These are phyloP conservation scores for Bondarzewia mesenterica DNA, from an alignment of 1,284 basidiomycete genomes.

Conservation along the genomic window DNA sequence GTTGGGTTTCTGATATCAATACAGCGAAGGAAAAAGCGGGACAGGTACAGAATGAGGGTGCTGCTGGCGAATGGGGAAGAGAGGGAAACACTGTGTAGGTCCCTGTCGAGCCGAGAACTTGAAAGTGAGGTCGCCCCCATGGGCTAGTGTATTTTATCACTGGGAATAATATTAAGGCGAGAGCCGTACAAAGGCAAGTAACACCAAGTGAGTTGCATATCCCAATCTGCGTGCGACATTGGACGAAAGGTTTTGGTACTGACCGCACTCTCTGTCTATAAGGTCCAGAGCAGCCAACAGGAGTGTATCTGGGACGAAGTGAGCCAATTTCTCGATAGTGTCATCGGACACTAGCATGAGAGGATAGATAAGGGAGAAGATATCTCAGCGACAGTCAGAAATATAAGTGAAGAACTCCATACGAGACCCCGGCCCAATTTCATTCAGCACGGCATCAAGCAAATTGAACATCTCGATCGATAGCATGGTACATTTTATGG, in stretches of 20 bases:
- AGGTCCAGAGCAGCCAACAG: conserved; percentile 65
- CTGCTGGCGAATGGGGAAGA: conserved; percentile 27
- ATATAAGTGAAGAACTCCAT: background rate
- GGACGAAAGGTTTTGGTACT: conserved; percentile 6
- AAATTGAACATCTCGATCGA: conserved; percentile 6
- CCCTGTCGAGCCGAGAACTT: conserved; percentile 57
- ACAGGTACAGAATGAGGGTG: conserved; percentile 61
- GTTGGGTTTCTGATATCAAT: conserved; percentile 45
- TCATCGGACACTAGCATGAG: conserved; percentile 29
- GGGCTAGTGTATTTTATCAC: conserved; percentile 55
- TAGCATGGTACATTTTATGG: too few species aligned
- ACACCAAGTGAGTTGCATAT: too few species aligned
- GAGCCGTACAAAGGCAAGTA: too few species aligned
- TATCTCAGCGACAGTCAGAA: too few species aligned
- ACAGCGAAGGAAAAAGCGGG: conserved; percentile 62
- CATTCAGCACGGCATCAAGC: conserved; percentile 6
- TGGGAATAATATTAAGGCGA: too few species aligned
- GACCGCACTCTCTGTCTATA: conserved; percentile 58
- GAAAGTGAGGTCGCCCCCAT: conserved; percentile 50
- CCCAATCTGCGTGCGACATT: too few species aligned
- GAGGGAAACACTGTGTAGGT: conserved; percentile 55
- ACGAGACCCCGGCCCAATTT: conserved; percentile 10
- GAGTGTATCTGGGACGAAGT: conserved; percentile 52
- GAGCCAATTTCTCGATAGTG: conserved; percentile 40
- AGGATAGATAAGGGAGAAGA: background rate